Percentiles rank a stretch among this genome's conserved stretches.
phyloP scores from a whole-genome alignment of 805 yeast genomes.

The Candida insectalens region DNA sequence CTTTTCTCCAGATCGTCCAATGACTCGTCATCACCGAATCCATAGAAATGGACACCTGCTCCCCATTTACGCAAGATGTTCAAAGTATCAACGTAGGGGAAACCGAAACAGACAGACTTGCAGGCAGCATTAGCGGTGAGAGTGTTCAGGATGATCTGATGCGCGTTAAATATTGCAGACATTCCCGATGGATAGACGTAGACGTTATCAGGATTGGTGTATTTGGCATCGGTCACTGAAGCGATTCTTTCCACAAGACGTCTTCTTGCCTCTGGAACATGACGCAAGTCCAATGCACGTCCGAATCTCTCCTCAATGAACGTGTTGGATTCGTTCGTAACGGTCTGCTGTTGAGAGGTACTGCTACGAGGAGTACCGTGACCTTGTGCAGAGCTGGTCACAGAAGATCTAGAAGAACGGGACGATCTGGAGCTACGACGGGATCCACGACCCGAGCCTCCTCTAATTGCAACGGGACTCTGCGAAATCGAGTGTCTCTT shows the following conservation, averaged over 20 bases:
- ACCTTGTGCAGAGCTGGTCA: not conserved
- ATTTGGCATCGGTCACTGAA: slow-evolving; percentile 29
- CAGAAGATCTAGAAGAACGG: slow-evolving; percentile 20
- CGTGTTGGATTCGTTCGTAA: slow-evolving; percentile 37
- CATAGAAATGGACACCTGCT: slow-evolving; percentile 79
- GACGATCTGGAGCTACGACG: slow-evolving; percentile 6
- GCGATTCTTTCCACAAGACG: slow-evolving; percentile 71
- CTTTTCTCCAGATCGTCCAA: slow-evolving; percentile 53
- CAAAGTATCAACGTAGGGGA: slow-evolving; percentile 90
- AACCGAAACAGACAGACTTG: slow-evolving; percentile 89
- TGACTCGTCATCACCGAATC: slow-evolving; percentile 69
- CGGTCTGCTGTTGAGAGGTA: slow-evolving; percentile 1
- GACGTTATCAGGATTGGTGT: slow-evolving; percentile 52
- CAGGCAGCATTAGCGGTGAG: slow-evolving; percentile 16
- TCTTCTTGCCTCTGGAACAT: slow-evolving; percentile 64
- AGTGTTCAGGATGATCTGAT: slow-evolving; percentile 29
- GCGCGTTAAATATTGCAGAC: slow-evolving; percentile 84
- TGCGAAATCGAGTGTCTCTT: not conserved
- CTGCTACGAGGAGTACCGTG: slow-evolving; percentile 7
- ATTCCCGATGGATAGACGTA: slow-evolving; percentile 85
- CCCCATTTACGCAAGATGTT: slow-evolving; percentile 85
- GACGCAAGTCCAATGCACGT: slow-evolving; percentile 71
- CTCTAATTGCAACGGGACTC: not conserved
- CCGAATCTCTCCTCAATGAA: slow-evolving; percentile 89
- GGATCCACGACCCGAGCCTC: not conserved